Evolutionary conservation across 2,329 filamentous ascomycete genomes (phyloP).

Genomic region (Diplodia mutila): DNA sequence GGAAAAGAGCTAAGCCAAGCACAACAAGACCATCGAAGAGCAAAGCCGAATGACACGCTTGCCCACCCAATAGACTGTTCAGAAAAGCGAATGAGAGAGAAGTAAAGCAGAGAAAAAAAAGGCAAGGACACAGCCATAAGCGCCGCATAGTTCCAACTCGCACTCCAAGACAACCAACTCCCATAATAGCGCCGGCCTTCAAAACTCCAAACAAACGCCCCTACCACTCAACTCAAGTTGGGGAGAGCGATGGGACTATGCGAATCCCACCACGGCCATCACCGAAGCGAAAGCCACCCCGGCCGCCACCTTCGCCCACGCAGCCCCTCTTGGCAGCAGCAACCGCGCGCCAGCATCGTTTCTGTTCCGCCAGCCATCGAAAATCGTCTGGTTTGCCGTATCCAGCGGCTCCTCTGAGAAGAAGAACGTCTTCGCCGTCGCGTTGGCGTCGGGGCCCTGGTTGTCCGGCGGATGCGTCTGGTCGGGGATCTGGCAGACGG

Average conservation of each 20-base stretch:
- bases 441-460: slow-evolving; percentile 30
- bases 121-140: not conserved
- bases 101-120: not conserved
- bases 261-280: slow-evolving; percentile 1
- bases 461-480: slow-evolving; percentile 38
- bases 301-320: not conserved
- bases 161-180: not conserved
- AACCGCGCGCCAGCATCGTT: not conserved
- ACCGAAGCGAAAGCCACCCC: slow-evolving; percentile 16
- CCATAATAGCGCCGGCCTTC: not conserved
- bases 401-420: slow-evolving; percentile 36
- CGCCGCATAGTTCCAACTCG: not conserved
- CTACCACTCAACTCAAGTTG: too few species aligned
- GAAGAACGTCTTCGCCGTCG: slow-evolving; percentile 42
- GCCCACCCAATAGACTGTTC: too few species aligned
- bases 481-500: slow-evolving; percentile 38
- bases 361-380: slow-evolving; percentile 21
- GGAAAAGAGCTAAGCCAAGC: too few species aligned
- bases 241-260: not conserved
- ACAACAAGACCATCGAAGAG: too few species aligned
- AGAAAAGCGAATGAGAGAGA: too few species aligned
- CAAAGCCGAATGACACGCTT: too few species aligned
- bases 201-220: not conserved
- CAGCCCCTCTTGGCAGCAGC: not conserved
- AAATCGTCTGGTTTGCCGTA: slow-evolving; percentile 38